Conservation (phyloP, 108 stramenopile genomes). For the Nitzschia sp. region DNA sequence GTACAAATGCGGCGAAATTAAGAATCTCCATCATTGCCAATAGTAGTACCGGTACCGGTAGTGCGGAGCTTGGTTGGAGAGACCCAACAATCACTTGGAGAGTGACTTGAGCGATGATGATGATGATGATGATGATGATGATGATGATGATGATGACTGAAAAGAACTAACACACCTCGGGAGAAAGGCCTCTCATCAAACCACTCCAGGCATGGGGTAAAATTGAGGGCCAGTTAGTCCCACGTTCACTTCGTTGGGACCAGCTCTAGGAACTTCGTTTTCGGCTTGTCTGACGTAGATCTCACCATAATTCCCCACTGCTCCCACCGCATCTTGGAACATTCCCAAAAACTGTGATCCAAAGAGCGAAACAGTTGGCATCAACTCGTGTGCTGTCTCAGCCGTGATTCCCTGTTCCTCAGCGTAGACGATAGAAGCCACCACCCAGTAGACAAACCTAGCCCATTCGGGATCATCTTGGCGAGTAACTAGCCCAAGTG, state of each 20-base stretch:
- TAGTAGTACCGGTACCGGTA: too few species aligned
- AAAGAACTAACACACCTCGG: too few species aligned
- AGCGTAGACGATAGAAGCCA: slow-evolving; percentile 45
- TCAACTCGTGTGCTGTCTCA: slow-evolving; percentile 2
- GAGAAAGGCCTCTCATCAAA: neutral
- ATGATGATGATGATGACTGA: too few species aligned
- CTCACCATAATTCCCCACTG: slow-evolving; percentile 37
- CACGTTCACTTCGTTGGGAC: slow-evolving; percentile 42
- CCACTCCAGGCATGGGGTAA: slow-evolving; percentile 14
- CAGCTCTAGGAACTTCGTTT: slow-evolving; percentile 15
- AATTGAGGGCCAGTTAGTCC: slow-evolving; percentile 3
- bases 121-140: too few species aligned
- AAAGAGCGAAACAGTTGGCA: slow-evolving; percentile 45
- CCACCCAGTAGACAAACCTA: slow-evolving; percentile 50
- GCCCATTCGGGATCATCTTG: slow-evolving; percentile 50
- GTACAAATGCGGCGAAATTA: too few species aligned
- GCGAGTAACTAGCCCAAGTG: slow-evolving; percentile 43
- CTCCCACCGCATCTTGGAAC: slow-evolving; percentile 17
- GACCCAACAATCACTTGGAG: too few species aligned
- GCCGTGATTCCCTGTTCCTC: slow-evolving; percentile 40
- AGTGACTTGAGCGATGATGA: too few species aligned
- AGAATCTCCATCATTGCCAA: too few species aligned
- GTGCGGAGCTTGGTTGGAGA: too few species aligned
- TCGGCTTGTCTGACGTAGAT: slow-evolving; percentile 24
- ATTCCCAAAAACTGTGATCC: slow-evolving; percentile 18